Conservation (phyloP, 1,139 yeast genomes). For the Arxiozyma heterogenica region DNA sequence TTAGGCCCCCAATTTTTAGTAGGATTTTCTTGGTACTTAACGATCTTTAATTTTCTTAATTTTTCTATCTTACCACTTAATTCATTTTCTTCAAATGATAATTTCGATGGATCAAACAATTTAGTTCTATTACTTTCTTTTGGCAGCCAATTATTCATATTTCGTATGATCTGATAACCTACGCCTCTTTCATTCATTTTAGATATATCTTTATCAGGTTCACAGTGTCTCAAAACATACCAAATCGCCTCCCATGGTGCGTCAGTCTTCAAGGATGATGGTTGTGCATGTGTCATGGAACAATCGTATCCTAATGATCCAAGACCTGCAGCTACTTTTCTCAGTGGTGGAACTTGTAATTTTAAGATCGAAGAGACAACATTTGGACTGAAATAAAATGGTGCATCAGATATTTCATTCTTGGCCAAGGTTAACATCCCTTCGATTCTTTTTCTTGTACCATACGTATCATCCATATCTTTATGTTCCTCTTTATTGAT, state of each 20-base stretch:
- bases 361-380: constrained; percentile 66
- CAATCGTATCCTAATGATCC: constrained; percentile 76
- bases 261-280: constrained; percentile 78
- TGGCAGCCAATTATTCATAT: constrained; percentile 26
- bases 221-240: constrained; percentile 63
- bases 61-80: constrained; percentile 47
- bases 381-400: constrained; percentile 78
- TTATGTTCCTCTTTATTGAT: constrained; percentile 43
- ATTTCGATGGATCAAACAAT: constrained; percentile 15
- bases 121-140: constrained; percentile 5
- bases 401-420: constrained; percentile 52
- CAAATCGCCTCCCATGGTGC: constrained; percentile 80
- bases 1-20: constrained; percentile 95
- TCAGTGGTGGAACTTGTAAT: constrained; percentile 75
- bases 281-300: constrained; percentile 81
- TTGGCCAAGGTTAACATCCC: constrained; percentile 87
- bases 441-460: constrained; percentile 72
- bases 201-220: constrained; percentile 35
- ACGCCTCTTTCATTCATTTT: constrained; percentile 46
- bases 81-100: constrained; percentile 46
- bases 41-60: constrained; percentile 67
- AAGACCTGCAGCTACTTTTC: constrained; percentile 64
- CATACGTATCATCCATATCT: constrained; percentile 42
- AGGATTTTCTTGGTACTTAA: constrained; percentile 86
- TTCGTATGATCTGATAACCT: constrained; percentile 54